phyloP scores from a whole-genome alignment of 306 rosid genomes.

The Astragalus glycyphyllos region DNA sequence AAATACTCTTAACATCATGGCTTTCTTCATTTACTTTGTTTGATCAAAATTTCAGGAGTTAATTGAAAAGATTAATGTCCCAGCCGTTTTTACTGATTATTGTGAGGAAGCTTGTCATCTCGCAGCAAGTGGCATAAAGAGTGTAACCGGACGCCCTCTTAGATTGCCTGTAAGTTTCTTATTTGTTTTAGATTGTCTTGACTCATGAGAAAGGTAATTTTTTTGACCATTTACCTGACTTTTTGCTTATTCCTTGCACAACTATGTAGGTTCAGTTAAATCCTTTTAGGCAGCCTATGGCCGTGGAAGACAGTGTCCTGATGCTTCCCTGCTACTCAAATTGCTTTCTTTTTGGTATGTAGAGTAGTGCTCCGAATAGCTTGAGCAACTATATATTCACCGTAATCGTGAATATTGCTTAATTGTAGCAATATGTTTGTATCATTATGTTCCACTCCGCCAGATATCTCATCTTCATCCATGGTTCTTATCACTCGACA shows the following conservation, averaged over 20 bases:
- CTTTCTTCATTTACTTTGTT: constrained; percentile 31
- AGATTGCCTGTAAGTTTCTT: constrained; percentile 63
- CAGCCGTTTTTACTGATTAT: constrained; percentile 78
- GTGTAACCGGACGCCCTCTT: constrained; percentile 56
- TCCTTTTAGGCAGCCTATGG: constrained; percentile 91
- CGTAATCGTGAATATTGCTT: background rate
- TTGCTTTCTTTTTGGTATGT: constrained; percentile 82
- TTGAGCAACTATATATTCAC: background rate
- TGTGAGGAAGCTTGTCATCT: constrained; percentile 98
- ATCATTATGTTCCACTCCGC: background rate
- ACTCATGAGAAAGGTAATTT: constrained; percentile 4
- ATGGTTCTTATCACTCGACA: background rate
- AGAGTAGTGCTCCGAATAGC: constrained; percentile 31
- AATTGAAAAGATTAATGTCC: constrained; percentile 60
- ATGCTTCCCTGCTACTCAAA: constrained; percentile 91
- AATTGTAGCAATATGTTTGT: background rate
- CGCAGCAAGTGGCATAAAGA: constrained; percentile 73
- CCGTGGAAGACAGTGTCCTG: constrained; percentile 70
- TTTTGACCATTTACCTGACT: background rate
- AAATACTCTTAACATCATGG: background rate
- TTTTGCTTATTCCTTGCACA: constrained; percentile 11
- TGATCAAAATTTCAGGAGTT: constrained; percentile 60
- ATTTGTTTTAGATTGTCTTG: background rate
- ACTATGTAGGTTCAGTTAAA: constrained; percentile 80
- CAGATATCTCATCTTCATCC: constrained; percentile 14